Base-by-base conservation (phyloP, 2,329 filamentous ascomycete species). In the Pseudogymnoascus sp. region DNA sequence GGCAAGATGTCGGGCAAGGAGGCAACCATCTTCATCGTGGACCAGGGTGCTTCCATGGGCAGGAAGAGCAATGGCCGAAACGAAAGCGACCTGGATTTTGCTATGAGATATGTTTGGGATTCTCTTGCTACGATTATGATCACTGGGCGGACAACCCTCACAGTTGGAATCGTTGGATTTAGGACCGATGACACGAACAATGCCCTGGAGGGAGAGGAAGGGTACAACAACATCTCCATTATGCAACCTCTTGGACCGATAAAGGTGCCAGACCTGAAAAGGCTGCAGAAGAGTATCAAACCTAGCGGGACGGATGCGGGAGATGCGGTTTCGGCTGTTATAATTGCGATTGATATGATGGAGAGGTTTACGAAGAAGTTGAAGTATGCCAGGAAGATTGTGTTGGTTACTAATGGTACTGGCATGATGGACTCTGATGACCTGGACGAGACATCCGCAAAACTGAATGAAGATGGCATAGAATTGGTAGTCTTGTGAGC, bases 61-160 rank as follows among this genome's bases (percentile, higher is more conserved):
- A 80, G 89, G 71, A 82, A 80, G 68, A 84, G 85, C 68, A 81
- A 84, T 76, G 91, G 88, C 27, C 86, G 94, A 67, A 73, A 79
- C 17, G 84, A 93, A 73, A 88, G 88, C 2, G 89, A 97, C 73
- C 83, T 99, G 15, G 91, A 97, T 64, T 99, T 88, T 85, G 84
- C 86, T 58, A 87, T 97, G 85, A 85, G 85, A 65, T 99, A 96
- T 76, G 84, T 97, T 59, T 99, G 93, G 92, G 93, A 97, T 79
- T 94, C 90, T 73, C 89, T 95, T 67, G 88, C 87, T 4, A 84
- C 84, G 6, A 91, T 87, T 3, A 88, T 91, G 74, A 75, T 81
- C 51, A 74, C 73, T 31, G 87, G 84, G 29, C 84, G 90, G 59
- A 93, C 92, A 73, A 92, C 88, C 0, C 84, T 85, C 70, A 83